Conservation (phyloP, 306 rosid species). For the Spatholobus suberectus region DNA sequence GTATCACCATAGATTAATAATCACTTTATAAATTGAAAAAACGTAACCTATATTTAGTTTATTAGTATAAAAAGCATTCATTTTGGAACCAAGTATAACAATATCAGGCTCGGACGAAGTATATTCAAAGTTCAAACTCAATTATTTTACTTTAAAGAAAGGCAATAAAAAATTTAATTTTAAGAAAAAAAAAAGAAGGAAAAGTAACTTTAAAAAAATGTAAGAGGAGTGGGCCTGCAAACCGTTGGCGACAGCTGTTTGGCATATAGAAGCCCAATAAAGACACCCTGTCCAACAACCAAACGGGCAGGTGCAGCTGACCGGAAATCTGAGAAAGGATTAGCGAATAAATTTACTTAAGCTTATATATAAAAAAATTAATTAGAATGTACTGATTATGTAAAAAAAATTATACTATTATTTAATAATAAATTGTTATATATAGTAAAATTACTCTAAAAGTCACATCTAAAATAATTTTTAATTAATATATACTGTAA, state of each 20-base stretch:
- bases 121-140: not conserved
- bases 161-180: not conserved
- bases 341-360: not conserved
- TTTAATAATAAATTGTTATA: not conserved
- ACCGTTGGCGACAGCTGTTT: slow-evolving; percentile 52
- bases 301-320: slow-evolving; percentile 28
- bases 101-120: not conserved
- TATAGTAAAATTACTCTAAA: no score
- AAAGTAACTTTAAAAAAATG: not conserved
- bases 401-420: no score
- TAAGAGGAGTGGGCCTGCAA: slow-evolving; percentile 20
- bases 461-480: no score
- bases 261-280: slow-evolving; percentile 25
- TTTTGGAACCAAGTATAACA: not conserved
- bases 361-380: not conserved
- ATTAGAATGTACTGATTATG: not conserved
- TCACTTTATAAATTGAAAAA: not conserved
- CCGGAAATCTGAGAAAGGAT: not conserved
- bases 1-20: not conserved
- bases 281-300: slow-evolving; percentile 49
- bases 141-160: slow-evolving; percentile 31
- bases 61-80: not conserved
- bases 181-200: not conserved
- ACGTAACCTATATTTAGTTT: not conserved
- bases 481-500: no score